Evolutionary conservation across 192 early-diverging fungal species (phyloP), one percentile per base, ranked within the genome.

Genomic region (Backusella sp.): DNA sequence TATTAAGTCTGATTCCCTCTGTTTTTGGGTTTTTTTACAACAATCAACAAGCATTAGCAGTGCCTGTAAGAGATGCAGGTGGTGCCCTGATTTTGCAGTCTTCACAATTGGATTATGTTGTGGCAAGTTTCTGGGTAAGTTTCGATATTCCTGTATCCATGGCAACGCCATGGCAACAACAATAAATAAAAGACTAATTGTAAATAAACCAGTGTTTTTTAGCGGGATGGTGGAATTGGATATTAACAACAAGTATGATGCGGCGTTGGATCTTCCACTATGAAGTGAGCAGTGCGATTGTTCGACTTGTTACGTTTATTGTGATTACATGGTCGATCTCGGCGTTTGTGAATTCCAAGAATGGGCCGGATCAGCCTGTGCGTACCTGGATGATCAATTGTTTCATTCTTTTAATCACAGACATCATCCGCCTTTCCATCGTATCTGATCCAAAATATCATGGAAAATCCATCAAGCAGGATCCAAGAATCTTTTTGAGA

Each of bases 211-310:
- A 90, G 89, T 90, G 89, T 35, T 65, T 82, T 66, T 74, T 90
- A 21, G 83, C 86, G 12, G 86, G 89, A 28, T 82, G 85, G 66
- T 90, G 89, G 89, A 86, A 86, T 49, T 86, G 81, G 70, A 83
- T 85, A 72, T 52, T 90, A 17, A 85, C 85, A 3, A 88, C 84
- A 28, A 85, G 84, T 74, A 81, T 90, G 81, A 87, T 86, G 73
- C 82, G 86, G 23, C 78, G 89, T 32, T 90, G 87, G 89, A 82
- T 88, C 23, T 87, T 83, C 62, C 85, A 86, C 75, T 88, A 90
- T 49, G 89, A 90, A 59, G 77, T 86, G 6, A 82, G 78, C 5
- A 85, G 78, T 34, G 83, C 87, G 15, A 84, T 88, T 34, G 83
- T 87, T 52, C 87, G 89, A 6, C 75, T 90, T 12, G 81, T 88